Evolutionary conservation across 2,329 filamentous ascomycete genomes (phyloP).

Genomic region (Epicoccum sorghinum): DNA sequence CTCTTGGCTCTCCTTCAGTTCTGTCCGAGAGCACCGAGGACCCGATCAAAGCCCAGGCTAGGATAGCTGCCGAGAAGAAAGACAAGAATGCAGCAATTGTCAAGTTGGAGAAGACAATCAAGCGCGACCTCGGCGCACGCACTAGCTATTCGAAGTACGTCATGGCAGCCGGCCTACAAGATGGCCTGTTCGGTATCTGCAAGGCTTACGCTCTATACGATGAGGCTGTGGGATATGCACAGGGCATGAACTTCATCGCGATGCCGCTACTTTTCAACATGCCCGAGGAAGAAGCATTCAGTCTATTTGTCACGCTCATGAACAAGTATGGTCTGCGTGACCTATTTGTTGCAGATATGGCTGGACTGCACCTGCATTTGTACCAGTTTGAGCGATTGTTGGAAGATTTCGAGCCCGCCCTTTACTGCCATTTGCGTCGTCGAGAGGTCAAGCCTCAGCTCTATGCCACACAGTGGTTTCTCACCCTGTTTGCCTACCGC

Average conservation of each 20-base stretch:
- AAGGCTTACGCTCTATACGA: conserved; percentile 98
- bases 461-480: conserved; percentile 98
- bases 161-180: conserved; percentile 86
- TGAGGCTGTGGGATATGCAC: conserved; percentile 92
- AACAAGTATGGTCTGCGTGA: conserved; percentile 93
- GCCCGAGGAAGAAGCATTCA: conserved; percentile 97
- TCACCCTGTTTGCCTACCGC: conserved; percentile 97
- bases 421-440: conserved; percentile 92
- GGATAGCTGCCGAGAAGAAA: conserved; percentile 70
- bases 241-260: conserved; percentile 98
- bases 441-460: conserved; percentile 87
- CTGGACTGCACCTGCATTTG: conserved; percentile 87
- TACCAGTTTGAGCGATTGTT: conserved; percentile 95
- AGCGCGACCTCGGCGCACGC: conserved; percentile 85
- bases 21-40: conserved; percentile 66
- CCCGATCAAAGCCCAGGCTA: conserved; percentile 68
- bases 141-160: conserved; percentile 98
- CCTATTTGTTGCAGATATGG: conserved; percentile 95
- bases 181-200: conserved; percentile 92
- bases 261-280: conserved; percentile 98
- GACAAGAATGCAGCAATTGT: conserved; percentile 74
- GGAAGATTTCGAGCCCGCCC: conserved; percentile 89
- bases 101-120: conserved; percentile 90
- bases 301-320: conserved; percentile 90
- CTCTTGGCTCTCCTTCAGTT: conserved; percentile 57